phyloP scores from a whole-genome alignment of 2,329 filamentous ascomycete genomes.

The Byssothecium circinans region DNA sequence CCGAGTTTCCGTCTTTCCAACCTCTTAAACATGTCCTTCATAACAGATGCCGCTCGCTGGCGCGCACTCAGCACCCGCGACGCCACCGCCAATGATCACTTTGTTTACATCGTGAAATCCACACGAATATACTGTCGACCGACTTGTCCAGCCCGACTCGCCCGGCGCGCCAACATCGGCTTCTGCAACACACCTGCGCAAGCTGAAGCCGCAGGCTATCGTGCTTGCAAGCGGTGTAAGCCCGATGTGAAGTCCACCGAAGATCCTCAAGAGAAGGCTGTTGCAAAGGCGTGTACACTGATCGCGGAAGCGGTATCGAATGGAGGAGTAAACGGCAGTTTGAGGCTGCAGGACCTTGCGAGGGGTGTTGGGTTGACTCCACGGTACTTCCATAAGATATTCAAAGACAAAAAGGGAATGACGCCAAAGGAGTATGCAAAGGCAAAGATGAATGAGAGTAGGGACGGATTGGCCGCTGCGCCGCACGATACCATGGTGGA shows the following conservation, averaged over 20 bases:
- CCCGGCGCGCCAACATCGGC: constrained; percentile 57
- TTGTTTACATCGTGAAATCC: constrained; percentile 60
- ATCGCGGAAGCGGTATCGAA: constrained; percentile 29
- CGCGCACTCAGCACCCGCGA: constrained; percentile 51
- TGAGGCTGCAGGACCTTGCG: constrained; percentile 53
- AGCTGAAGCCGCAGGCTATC: constrained; percentile 55
- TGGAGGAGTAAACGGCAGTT: constrained; percentile 15
- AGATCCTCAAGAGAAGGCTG: constrained; percentile 50
- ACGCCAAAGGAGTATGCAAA: constrained; percentile 53
- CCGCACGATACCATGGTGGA: constrained; percentile 7
- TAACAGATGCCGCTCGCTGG: constrained; percentile 39
- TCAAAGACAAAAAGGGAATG: constrained; percentile 57
- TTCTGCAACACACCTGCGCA: constrained; percentile 54
- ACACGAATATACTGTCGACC: constrained; percentile 64
- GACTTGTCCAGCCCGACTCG: constrained; percentile 62
- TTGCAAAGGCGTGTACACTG: constrained; percentile 42
- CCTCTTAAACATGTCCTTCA: constrained; percentile 27
- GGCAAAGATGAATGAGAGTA: constrained; percentile 11
- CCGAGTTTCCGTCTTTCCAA: background rate
- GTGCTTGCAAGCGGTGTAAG: constrained; percentile 62
- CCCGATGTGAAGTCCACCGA: constrained; percentile 44
- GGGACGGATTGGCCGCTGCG: background rate
- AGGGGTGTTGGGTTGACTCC: constrained; percentile 56
- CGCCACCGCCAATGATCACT: constrained; percentile 46
- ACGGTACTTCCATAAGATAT: constrained; percentile 62